phyloP scores from a whole-genome alignment of 257 asterid species.

The Striga asiatica region DNA sequence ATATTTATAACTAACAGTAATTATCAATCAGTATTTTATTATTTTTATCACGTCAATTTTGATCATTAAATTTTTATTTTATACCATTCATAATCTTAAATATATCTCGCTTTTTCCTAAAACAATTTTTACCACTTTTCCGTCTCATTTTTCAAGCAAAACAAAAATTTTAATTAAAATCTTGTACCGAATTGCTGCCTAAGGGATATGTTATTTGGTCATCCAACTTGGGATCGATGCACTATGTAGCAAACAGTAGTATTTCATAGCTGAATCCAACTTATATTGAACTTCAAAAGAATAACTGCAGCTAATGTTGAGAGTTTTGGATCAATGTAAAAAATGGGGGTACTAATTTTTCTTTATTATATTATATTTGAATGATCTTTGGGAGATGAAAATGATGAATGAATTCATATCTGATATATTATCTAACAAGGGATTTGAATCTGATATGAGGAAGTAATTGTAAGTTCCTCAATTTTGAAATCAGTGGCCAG shows the following conservation, averaged over 20 bases:
- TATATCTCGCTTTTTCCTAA: too few relatives aligned
- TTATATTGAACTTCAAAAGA: neutral
- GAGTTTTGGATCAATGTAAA: neutral
- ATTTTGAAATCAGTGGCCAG: too few relatives aligned
- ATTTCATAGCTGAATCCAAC: neutral
- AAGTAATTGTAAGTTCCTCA: conserved; percentile 7
- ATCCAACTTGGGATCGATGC: neutral
- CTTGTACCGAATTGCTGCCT: too few relatives aligned
- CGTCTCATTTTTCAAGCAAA: too few relatives aligned
- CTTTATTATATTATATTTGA: conserved; percentile 3
- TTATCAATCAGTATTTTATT: too few relatives aligned
- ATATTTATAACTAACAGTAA: too few relatives aligned
- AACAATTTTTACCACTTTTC: too few relatives aligned
- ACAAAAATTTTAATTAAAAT: too few relatives aligned
- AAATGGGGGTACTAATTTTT: conserved; percentile 1
- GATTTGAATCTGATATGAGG: neutral
- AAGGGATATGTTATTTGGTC: neutral
- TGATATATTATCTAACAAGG: neutral
- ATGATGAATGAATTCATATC: neutral
- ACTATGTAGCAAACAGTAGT: neutral
- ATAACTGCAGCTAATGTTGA: neutral
- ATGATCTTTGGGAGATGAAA: conserved; percentile 9
- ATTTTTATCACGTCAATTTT: too few relatives aligned
- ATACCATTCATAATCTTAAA: too few relatives aligned
- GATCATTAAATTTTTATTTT: too few relatives aligned